Conservation (phyloP, 2,329 filamentous ascomycete genomes). For the Trichoderma sp. region DNA sequence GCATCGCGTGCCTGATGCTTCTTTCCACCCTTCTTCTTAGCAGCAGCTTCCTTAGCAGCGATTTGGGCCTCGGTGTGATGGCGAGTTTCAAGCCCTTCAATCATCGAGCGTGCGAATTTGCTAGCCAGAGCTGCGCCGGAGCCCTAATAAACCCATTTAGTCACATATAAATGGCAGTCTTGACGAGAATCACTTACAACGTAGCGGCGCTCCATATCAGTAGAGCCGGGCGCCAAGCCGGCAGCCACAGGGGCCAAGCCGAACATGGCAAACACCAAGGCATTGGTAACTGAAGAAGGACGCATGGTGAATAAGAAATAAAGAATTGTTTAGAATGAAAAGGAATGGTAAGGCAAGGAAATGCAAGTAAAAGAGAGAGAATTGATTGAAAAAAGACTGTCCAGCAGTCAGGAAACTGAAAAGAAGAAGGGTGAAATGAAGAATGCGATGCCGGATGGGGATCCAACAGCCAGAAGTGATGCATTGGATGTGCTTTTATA, state of each 20-base stretch:
- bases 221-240: neutral
- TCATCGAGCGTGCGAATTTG: conserved; percentile 4
- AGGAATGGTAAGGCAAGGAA: neutral
- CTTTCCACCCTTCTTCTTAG: conserved; percentile 2
- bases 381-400: neutral
- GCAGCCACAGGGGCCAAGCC: conserved; percentile 1
- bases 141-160: neutral
- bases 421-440: neutral
- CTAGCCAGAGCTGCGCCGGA: neutral
- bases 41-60: conserved; percentile 4
- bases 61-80: conserved; percentile 10
- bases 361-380: neutral
- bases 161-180: neutral
- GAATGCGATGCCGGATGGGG: neutral
- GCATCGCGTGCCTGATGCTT: too few species aligned
- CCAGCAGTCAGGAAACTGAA: neutral
- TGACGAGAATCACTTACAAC: neutral
- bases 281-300: neutral
- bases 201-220: conserved; percentile 3
- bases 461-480: neutral
- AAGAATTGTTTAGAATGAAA: neutral
- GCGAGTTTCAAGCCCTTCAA: neutral
- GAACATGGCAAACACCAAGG: neutral
- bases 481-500: neutral
- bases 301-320: neutral